Base-by-base conservation (phyloP, 1,139 yeast genomes). In the Kurtzmaniella quercitrusa region DNA sequence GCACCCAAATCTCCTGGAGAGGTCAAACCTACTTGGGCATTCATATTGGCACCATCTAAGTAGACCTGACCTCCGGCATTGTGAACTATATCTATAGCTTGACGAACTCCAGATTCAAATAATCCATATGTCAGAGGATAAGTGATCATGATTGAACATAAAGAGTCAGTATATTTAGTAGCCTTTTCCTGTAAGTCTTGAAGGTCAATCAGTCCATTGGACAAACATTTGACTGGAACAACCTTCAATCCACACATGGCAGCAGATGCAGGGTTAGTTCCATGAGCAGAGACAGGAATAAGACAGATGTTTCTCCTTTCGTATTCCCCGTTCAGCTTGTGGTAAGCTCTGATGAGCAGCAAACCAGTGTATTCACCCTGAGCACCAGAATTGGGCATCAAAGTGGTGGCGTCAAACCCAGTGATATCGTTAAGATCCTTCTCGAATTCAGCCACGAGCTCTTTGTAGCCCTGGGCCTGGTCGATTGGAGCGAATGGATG, bases 1-100 rank as follows among this genome's bases (percentile, higher is more conserved):
- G 98, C 98, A 43, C 97, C 98, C 57, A 93, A 74, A 61, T 90
- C 97, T 47, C 98, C 98, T 14, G 98, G 98, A 11, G 96, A 87
- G 0, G 98, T 93, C 50, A 93, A 75, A 23, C 98, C 98, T 44
- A 93, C 96, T 67, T 93, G 98, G 0, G 98, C 98, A 63, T 93
- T 93, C 98, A 93, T 93, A 68, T 93, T 93, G 48, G 98, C 98
- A 62, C 98, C 98, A 66, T 93, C 98, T 68, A 93, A 75, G 69
- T 93, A 93, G 25, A 93, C 98, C 65, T 91, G 95, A 33, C 98
- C 98, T 46, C 98, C 98, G 56, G 82, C 65, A 34, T 67, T 59
- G 65, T 93, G 98, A 34, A 93, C 90, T 48, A 83, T 74, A 23
- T 87, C 88, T 56, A 90, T 86, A 29, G 97, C 97, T 43, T 75